phyloP scores from a whole-genome alignment of 108 stramenopile genomes.

The Cylindrotheca closterium region DNA sequence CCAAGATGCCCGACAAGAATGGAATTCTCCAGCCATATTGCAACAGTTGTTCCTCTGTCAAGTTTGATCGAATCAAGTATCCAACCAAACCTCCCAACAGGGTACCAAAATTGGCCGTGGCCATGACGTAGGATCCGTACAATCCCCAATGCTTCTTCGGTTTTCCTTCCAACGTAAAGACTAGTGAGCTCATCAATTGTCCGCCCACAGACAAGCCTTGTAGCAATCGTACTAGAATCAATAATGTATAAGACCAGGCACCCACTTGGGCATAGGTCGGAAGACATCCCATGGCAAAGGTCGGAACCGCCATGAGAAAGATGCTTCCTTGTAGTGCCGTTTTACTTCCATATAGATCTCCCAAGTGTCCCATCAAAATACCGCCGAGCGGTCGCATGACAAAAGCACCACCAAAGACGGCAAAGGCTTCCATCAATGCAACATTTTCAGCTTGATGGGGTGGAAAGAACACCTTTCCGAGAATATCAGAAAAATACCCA shows the following conservation, averaged over 20 bases:
- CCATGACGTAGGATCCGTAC: slow-evolving; percentile 63
- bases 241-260: slow-evolving; percentile 30
- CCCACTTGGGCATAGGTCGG: slow-evolving; percentile 65
- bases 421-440: slow-evolving; percentile 47
- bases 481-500: slow-evolving; percentile 66
- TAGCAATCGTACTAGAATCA: slow-evolving; percentile 53
- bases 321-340: slow-evolving; percentile 58
- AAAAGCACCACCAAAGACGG: slow-evolving; percentile 83
- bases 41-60: slow-evolving; percentile 56
- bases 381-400: slow-evolving; percentile 76
- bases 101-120: slow-evolving; percentile 55
- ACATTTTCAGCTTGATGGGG: slow-evolving; percentile 20
- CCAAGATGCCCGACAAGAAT: slow-evolving; percentile 68
- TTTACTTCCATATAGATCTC: slow-evolving; percentile 72
- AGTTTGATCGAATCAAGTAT: slow-evolving; percentile 42
- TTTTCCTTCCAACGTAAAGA: slow-evolving; percentile 57
- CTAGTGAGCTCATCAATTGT: slow-evolving; percentile 54
- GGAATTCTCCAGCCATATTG: slow-evolving; percentile 73
- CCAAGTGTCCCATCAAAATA: slow-evolving; percentile 67
- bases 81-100: slow-evolving; percentile 60
- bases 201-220: slow-evolving; percentile 71
- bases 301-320: slow-evolving; percentile 78
- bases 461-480: slow-evolving; percentile 71
- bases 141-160: slow-evolving; percentile 58
- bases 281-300: slow-evolving; percentile 73